Base-by-base conservation (phyloP, 495 filamentous ascomycete genomes). In the Amniculicola lignicola region DNA sequence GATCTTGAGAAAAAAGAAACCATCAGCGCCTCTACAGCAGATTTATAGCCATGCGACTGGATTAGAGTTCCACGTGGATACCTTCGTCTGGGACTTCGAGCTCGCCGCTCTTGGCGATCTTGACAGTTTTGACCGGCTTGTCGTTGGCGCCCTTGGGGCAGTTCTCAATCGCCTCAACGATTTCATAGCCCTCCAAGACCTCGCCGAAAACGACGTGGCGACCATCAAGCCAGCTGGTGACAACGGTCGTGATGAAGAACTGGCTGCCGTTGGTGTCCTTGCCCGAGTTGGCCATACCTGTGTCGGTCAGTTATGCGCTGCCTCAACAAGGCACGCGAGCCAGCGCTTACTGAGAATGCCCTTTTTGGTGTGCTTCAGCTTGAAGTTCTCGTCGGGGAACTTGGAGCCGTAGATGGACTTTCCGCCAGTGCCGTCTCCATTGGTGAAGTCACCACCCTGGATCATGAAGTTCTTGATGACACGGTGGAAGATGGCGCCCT, bases 401-500 rank as follows among this genome's bases (percentile, higher is more conserved):
- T 92, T 95, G 59, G 84, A 80, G 63, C 93, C 93, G 72, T 97
- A 98, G 76, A 98, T 87, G 38, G 90, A 95, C 82, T 96, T 96
- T 66, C 93, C 93, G 71, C 93, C 93, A 69, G 91, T 96, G 66
- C 80, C 92, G 69, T 99, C 91, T 61, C 84, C 84, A 58, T 84
- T 89, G 72, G 94, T 99, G 77, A 99, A 99, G 77, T 99, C 94
- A 75, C 94, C 93, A 70, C 93, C 93, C 77, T 98, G 93, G 71
- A 96, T 96, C 93, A 98, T 98, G 79, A 98, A 98, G 51, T 86
- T 67, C 78, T 92, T 90, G 78, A 98, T 98, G 67, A 98, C 94
- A 75, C 93, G 88, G 82, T 98, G 93, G 86, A 98, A 98, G 70
- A 74, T 82, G 19, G 90, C 96, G 28, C 89, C 91, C 72, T 96